These are phyloP conservation scores for Eutrema salsugineum DNA, from an alignment of 441 rosid species.

Conservation along the genomic window DNA sequence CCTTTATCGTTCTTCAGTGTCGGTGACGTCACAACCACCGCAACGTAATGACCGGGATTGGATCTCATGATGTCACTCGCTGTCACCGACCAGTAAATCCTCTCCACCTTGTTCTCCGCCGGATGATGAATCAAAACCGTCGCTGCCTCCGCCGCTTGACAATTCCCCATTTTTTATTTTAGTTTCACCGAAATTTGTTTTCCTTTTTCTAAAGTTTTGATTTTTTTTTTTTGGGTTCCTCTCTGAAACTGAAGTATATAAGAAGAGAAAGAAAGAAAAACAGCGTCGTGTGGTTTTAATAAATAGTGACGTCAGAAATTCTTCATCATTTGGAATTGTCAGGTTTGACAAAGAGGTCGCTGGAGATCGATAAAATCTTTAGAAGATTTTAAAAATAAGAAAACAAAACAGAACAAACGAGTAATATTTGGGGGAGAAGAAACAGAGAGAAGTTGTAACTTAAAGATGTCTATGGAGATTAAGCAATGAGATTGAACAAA, in stretches of 20 bases:
- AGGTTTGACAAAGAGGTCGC: slow-evolving; percentile 28
- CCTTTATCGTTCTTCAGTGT: slow-evolving; percentile 44
- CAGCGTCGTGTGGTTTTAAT: background rate
- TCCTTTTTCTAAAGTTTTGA: too few relatives aligned
- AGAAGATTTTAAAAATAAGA: background rate
- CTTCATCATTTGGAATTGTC: slow-evolving; percentile 18
- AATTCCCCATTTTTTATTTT: slow-evolving; percentile 62
- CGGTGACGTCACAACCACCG: slow-evolving; percentile 60
- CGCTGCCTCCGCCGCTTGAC: slow-evolving; percentile 90
- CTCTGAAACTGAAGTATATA: slow-evolving; percentile 10
- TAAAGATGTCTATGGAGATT: slow-evolving; percentile 8
- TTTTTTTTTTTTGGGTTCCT: background rate
- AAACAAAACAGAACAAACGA: background rate
- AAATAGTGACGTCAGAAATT: slow-evolving; percentile 10
- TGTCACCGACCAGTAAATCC: slow-evolving; percentile 72
- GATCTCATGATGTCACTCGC: slow-evolving; percentile 70
- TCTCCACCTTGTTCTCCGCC: slow-evolving; percentile 58
- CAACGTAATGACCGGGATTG: slow-evolving; percentile 86
- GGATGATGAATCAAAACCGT: slow-evolving; percentile 81
- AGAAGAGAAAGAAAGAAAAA: background rate
- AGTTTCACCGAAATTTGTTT: background rate
- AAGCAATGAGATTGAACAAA: slow-evolving; percentile 11
- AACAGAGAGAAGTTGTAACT: background rate
- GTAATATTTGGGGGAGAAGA: background rate
- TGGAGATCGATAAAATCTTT: background rate